Evolutionary conservation across 1,284 basidiomycete genomes (phyloP), one percentile per base, ranked within the genome.

Genomic region (Moniliophthora roreri): DNA sequence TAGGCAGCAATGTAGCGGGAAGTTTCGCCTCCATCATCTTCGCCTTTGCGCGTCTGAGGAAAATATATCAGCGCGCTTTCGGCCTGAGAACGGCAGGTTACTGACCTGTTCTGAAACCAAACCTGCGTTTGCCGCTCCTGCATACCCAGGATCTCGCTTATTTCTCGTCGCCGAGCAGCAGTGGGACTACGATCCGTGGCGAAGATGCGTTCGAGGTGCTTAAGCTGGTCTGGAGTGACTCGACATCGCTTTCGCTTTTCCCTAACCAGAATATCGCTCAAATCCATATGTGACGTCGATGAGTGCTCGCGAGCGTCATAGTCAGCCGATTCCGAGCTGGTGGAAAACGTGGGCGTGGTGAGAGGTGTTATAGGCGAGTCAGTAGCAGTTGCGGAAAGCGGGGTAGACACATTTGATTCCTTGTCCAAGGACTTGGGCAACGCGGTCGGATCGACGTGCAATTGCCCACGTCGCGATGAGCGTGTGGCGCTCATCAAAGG

Each of bases 41-140:
- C 1, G 87, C 87, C 64, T 92, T 92, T 40, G 90, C 89, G 7
- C 90, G 85, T 57, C 89, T 91, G 54, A 53, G 45, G 40, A 21
- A 50, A 47, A 24, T 53, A 50, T 53, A 48, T 37, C 23, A 28
- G 54, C 48, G 38, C 20, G 34, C 11, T 32, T 13, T 13, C 23
- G 3, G 54, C 6, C 37, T 20, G 21, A 51, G 21, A 28, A 42
- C 28, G 11, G 40, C 18, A 45, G 21, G 16, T 34, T 24, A 63
- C 78, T 48, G 57, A 88, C 89, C 89, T 77, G 63, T 92, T 92
- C 66, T 92, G 89, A 64, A 91, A 92, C 90, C 89, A 91, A 52
- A 92, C 88, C 69, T 91, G 89, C 0, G 87, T 90, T 73, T 91
- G 89, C 38, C 89, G 82, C 69, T 91, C 89, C 54, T 87, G 80